phyloP scores from a whole-genome alignment of 2,329 filamentous ascomycete species.

The Aspergillus pseudonomiae region DNA sequence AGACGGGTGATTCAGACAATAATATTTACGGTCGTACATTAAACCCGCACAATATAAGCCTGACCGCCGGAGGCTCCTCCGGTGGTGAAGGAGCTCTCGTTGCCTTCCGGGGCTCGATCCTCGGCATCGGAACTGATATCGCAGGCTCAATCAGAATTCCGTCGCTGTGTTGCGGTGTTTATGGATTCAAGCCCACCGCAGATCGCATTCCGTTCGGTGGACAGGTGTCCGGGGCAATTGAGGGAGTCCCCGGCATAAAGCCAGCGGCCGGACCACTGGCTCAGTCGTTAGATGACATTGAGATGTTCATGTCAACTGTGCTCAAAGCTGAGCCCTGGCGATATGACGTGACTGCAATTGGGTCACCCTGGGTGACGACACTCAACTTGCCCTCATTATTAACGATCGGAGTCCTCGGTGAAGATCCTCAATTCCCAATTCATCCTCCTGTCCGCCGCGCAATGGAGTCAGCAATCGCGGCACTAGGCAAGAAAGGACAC shows the following conservation, averaged over 20 bases:
- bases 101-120: conserved; percentile 38
- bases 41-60: conserved; percentile 31
- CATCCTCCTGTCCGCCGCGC: conserved; percentile 55
- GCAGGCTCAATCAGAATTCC: conserved; percentile 43
- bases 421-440: conserved; percentile 52
- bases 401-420: conserved; percentile 53
- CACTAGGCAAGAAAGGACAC: conserved; percentile 50
- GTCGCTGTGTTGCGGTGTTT: conserved; percentile 37
- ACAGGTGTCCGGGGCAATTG: conserved; percentile 16
- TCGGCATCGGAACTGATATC: conserved; percentile 42
- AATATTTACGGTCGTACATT: conserved; percentile 33
- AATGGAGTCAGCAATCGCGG: conserved; percentile 44
- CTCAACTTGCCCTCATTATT: conserved; percentile 34
- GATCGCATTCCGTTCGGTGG: conserved; percentile 36
- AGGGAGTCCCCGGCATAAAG: conserved; percentile 14
- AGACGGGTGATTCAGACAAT: conserved; percentile 34
- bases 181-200: conserved; percentile 40
- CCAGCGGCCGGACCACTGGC: conserved; percentile 19
- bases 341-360: conserved; percentile 47
- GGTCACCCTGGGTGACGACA: conserved; percentile 48
- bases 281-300: conserved; percentile 21
- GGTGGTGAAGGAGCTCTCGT: conserved; percentile 41
- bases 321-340: conserved; percentile 47
- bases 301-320: conserved; percentile 43
- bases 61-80: conserved; percentile 33